These are phyloP conservation scores for Microcyclospora pomicola DNA, from an alignment of 2,329 filamentous ascomycete genomes.

Conservation along the genomic window DNA sequence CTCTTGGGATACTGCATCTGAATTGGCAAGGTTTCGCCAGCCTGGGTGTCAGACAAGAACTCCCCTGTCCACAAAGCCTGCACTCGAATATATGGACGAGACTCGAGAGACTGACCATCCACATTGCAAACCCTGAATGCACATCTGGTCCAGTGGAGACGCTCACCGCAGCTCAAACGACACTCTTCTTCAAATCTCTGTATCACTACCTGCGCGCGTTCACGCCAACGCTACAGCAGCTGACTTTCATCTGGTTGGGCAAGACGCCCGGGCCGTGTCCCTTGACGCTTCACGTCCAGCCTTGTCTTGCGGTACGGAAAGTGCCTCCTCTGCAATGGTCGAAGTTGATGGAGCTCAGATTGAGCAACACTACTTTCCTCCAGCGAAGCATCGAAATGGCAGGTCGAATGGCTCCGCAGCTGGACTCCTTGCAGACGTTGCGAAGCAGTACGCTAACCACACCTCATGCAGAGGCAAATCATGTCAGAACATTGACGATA, in stretches of 20 bases:
- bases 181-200: conserved; percentile 18
- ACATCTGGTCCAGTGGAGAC: conserved; percentile 1
- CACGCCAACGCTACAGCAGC: conserved; percentile 11
- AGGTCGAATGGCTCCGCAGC: conserved; percentile 3
- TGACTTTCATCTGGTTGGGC: conserved; percentile 21
- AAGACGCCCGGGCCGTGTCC: conserved; percentile 17
- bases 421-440: conserved; percentile 7
- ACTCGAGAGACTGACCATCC: conserved; percentile 16
- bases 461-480: background rate
- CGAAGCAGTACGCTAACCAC: conserved; percentile 3
- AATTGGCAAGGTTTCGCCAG: conserved; percentile 19
- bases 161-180: conserved; percentile 12
- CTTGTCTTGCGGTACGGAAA: conserved; percentile 5
- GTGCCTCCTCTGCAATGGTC: conserved; percentile 9
- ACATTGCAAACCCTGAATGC: conserved; percentile 13
- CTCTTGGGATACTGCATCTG: conserved; percentile 20
- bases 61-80: conserved; percentile 1
- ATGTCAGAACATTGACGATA: background rate
- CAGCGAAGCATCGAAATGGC: conserved; percentile 5
- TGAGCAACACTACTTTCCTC: conserved; percentile 12
- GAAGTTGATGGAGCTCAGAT: conserved; percentile 11
- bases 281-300: conserved; percentile 12
- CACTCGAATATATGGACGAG: conserved; percentile 12
- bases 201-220: conserved; percentile 21
- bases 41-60: conserved; percentile 7